Base-by-base conservation (phyloP, 2,329 filamentous ascomycete genomes). In the Graphilbum ipis-grandicollis region DNA sequence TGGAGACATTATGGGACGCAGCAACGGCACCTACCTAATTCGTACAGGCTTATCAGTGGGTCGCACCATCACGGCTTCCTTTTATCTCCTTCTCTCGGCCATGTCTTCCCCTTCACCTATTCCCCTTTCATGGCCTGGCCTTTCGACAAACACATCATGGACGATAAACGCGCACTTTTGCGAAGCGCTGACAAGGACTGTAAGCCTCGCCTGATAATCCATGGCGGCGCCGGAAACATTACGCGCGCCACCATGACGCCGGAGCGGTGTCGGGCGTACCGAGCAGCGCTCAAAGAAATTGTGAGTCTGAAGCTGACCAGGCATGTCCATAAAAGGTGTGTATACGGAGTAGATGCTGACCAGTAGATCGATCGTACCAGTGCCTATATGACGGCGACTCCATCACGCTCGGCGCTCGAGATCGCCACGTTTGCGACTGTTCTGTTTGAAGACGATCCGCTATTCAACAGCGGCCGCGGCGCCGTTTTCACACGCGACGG, bases 401-500 rank as follows among this genome's bases (percentile, higher is more conserved):
- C 33, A 9, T n/a, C 13, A 14, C 66, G 69, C 9, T 65, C 65
- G 1, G 80, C 85, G 0, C 65, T 93, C 13, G 75, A 83, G 38
- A 69, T 75, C 1, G 83, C 82, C 2, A 77, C 78, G 2, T 70
- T 77, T 52, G 84, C 84, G 32, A 83, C 92, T 10, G 60, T 64
- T 1, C 65, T 77, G 19, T 69, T 93, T 14, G 85, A 93, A 57
- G 65, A 92, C 50, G 72, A 85, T 49, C 67, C 77, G 2, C 68
- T 92, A 5, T 93, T 90, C 66, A 93, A 93, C 58, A 75, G 75
- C 39, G 84, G 75, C 8, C 76, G 75, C 48, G 86, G 86, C 37
- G 81, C 84, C 35, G 84, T 93, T 17, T 93, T 92, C 55, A 93
- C 83, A 1, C 72, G 76, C 35, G 75, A 79, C 45, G 86, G 85